Base-by-base conservation (phyloP, 1,139 yeast genomes). In the Ashbya aceris region DNA sequence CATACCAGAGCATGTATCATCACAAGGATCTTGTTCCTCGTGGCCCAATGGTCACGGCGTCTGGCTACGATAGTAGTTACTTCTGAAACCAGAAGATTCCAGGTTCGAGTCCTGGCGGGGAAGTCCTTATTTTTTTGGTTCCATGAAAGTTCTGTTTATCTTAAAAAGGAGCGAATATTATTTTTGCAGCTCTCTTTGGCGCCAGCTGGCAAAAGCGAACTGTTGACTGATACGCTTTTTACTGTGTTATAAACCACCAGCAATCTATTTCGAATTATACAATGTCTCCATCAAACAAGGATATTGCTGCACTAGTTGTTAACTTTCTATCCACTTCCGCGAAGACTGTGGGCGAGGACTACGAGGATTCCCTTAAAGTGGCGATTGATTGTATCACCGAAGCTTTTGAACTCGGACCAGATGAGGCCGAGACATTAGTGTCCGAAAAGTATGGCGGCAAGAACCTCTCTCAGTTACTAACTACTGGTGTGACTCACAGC, bases 101-200 rank as follows among this genome's bases (percentile, higher is more conserved):
- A 80, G 89, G 87, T 81, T 81, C 87, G 85, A 81, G 81, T 80
- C 87, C 87, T 80, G 86, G 86, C 81, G 87, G 85, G 87, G 87
- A 80, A 79, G 87, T 72, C 71, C 65, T 49, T 58, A 62, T 70
- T 71, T 69, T 43, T 49, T 40, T 27, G 17, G 27, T 30, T 28
- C 27, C 7, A 11, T 37, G 20, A 37, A 17, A 20, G 12, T 36
- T 28, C 13, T 29, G 4, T 29, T 29, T 11, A 5, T 29, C 11
- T 29, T 29, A 12, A 29, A 27, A 29, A 29, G 31, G 11, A 29
- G 13, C 13, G 6, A 11, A 29, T 3, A 11, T 29, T 29, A 29
- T 29, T 29, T 29, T 29, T 12, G 13, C 13, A 11, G 31, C 13
- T 11, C 13, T 29, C 13, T 29, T 29, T 29, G 13, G 13, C 13